Base-by-base conservation (phyloP, 768 basidiomycete species). In the Calvatia gigantea region DNA sequence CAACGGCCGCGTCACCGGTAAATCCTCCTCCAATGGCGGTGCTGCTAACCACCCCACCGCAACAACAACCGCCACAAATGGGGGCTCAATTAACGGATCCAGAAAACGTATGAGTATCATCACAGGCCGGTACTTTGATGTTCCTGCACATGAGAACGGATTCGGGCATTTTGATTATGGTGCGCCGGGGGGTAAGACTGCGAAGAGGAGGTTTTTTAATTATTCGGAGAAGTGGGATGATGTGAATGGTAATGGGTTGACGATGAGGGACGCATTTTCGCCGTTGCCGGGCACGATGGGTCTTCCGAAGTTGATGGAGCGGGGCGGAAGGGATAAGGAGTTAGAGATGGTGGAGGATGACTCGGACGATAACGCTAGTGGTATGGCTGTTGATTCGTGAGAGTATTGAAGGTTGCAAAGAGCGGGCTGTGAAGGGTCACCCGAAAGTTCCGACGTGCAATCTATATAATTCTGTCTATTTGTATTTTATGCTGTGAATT, bases 91-190 rank as follows among this genome's bases (percentile, higher is more conserved):
- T 58, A 33, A 44, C 58, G 62, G 61, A 58, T 60, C 46, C 57
- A 64, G 45, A 31, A 82, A 81, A 59, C 80, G 84, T 53, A 89
- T 90, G 85, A 88, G 85, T 60, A 74, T 89, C 44, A 50, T 86
- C 46, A 86, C 85, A 15, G 82, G 81, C 56, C 76, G 81, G 52
- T 83, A 80, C 58, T 72, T 79, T 54, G 81, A 85, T 39, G 70
- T 78, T 0, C 79, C 80, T 0, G 53, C 62, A 5, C 72, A 78
- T 9, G 81, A 77, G 51, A 68, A 75, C 33, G 74, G 72, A 47
- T 74, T 69, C 54, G 71, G 70, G 28, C 74, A 78, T 57, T 76
- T 71, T 43, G 75, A 72, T 9, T 60, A 60, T 52, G 71, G 71
- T n/a, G 67, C 66, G 11, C 58, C 61, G 44, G 61, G 67, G 25